phyloP scores from a whole-genome alignment of 257 asterid species.

The Parsonsia alboflavescens region DNA sequence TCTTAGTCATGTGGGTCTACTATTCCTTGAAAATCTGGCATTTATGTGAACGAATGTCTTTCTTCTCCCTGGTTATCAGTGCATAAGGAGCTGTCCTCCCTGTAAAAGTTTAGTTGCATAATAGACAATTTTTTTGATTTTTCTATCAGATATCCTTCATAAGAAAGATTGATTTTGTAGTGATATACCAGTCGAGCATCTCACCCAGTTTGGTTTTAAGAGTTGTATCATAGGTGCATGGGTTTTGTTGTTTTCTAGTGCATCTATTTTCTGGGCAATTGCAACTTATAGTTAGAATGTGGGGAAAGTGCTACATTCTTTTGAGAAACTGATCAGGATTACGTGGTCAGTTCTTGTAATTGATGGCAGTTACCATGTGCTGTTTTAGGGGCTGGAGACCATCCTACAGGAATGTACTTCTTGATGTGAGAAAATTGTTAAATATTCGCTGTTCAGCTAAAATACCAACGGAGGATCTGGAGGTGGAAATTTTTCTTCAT shows the following conservation, averaged over 20 bases:
- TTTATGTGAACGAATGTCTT: not conserved
- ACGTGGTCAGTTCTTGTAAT: not conserved
- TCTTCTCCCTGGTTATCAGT: not conserved
- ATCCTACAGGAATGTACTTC: conserved; percentile 74
- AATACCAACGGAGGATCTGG: conserved; percentile 76
- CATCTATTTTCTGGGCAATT: not conserved
- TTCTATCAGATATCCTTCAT: not conserved
- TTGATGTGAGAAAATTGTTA: conserved; percentile 66
- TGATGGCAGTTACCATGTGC: conserved; percentile 9
- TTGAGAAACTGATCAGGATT: not conserved
- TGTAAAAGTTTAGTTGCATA: not conserved
- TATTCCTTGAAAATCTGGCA: not conserved
- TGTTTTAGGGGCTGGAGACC: conserved; percentile 91
- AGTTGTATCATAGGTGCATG: not conserved
- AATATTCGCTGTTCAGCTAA: conserved; percentile 75
- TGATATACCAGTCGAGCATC: not conserved
- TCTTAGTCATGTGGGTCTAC: not conserved
- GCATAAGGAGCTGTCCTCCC: not conserved
- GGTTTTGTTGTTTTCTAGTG: not conserved
- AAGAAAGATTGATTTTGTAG: not conserved
- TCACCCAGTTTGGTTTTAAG: not conserved
- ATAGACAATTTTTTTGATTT: not conserved
- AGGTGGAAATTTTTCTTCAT: conserved; percentile 88
- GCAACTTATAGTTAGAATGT: not conserved
- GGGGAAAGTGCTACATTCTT: not conserved